Conservation (phyloP, 306 rosid species). For the Lathyrus oleraceus region DNA sequence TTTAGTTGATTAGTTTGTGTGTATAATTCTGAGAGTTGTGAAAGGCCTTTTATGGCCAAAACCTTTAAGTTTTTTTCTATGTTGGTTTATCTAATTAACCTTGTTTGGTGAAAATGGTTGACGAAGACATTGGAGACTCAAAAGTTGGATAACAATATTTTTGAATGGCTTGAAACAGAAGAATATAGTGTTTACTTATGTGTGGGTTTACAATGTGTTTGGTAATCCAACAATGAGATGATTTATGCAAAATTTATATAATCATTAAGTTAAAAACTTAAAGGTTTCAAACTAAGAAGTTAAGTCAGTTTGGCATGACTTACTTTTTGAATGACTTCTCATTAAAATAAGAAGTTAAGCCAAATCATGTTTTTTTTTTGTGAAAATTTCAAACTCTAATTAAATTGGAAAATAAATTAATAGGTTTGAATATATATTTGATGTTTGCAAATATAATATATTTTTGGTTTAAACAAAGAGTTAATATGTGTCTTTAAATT, state of each 20-base stretch:
- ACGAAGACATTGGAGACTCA: not conserved
- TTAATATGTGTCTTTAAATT: too few relatives aligned
- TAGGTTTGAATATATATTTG: too few relatives aligned
- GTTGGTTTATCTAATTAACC: conserved; percentile 8
- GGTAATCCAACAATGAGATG: conserved; percentile 13
- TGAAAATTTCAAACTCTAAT: too few relatives aligned
- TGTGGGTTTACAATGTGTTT: not conserved
- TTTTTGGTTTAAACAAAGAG: too few relatives aligned
- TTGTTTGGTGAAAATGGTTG: conserved; percentile 34
- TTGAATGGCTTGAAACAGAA: not conserved
- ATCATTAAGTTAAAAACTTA: not conserved
- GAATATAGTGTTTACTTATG: not conserved
- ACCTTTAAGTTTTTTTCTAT: not conserved
- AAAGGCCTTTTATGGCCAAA: conserved; percentile 20
- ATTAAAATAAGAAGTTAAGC: too few relatives aligned
- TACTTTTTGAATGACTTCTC: too few relatives aligned
- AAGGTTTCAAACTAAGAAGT: too few relatives aligned
- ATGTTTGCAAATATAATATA: too few relatives aligned
- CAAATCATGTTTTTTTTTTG: too few relatives aligned
- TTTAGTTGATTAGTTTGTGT: conserved; percentile 15
- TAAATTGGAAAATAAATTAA: too few relatives aligned
- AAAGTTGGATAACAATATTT: conserved; percentile 32
- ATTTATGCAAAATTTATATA: not conserved
- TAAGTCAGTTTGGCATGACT: too few relatives aligned
- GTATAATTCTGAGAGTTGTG: not conserved